Evolutionary conservation across 768 basidiomycete species (phyloP).

Genomic region (Pisolithus marmoratus): DNA sequence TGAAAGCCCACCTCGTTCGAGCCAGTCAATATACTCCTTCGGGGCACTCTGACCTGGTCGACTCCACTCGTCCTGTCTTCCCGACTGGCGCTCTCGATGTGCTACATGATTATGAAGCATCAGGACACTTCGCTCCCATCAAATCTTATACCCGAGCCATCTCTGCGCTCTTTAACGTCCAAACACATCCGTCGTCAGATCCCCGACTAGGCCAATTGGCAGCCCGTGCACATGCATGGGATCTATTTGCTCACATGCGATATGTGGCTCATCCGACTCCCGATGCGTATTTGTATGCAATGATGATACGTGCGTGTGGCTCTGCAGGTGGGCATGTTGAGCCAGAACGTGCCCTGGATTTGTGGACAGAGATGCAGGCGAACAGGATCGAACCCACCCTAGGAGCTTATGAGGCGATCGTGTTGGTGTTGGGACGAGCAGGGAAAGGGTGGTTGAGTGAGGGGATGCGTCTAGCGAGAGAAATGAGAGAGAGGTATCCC

Average conservation of each 20-base stretch:
- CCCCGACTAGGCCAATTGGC: conserved; percentile 32
- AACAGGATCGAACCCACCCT: conserved; percentile 55
- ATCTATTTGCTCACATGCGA: conserved; percentile 93
- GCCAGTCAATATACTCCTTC: neutral
- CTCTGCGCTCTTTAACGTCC: conserved; percentile 47
- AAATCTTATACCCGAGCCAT: conserved; percentile 71
- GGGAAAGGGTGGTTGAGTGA: conserved; percentile 73
- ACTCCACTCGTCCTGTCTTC: conserved; percentile 30
- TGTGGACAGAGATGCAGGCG: conserved; percentile 93
- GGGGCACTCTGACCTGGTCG: no score
- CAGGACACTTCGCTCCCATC: conserved; percentile 60
- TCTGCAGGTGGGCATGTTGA: conserved; percentile 50
- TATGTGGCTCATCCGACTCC: conserved; percentile 88
- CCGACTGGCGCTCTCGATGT: conserved; percentile 59
- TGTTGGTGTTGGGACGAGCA: conserved; percentile 71
- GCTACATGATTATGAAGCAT: conserved; percentile 68
- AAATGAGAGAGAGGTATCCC: conserved; percentile 75
- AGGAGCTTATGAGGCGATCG: conserved; percentile 75
- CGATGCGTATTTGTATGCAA: conserved; percentile 61
- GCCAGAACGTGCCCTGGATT: conserved; percentile 87
- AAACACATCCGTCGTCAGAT: conserved; percentile 22
- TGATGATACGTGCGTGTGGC: conserved; percentile 88
- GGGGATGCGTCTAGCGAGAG: conserved; percentile 74
- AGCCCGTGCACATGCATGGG: conserved; percentile 80
- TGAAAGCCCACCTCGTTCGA: conserved; percentile 53